A percentile compares a stretch with the other conserved stretches of the same genome.
These are phyloP conservation scores for Tuctoria greenei DNA, from an alignment of 176 grass and related monocot genomes.

Conservation along the genomic window DNA sequence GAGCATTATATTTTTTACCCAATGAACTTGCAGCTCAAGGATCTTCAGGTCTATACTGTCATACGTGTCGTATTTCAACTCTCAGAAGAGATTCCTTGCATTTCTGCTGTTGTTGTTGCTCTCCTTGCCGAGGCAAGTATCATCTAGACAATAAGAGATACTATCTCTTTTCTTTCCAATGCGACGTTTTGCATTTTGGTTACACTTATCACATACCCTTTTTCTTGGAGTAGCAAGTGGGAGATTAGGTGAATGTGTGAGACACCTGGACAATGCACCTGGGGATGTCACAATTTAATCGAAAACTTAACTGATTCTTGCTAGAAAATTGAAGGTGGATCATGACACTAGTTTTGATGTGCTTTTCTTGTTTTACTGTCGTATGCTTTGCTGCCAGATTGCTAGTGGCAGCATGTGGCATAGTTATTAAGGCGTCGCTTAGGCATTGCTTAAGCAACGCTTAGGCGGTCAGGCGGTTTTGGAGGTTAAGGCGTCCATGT, in stretches of 20 bases:
- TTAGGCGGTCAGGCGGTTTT: too few species aligned
- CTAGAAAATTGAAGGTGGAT: conserved; percentile 3
- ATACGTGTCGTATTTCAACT: conserved; percentile 97
- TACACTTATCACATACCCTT: not conserved
- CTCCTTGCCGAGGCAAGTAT: conserved; percentile 80
- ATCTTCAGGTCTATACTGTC: conserved; percentile 90
- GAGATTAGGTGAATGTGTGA: too few species aligned
- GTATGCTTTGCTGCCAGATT: not conserved
- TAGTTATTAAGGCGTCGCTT: too few species aligned
- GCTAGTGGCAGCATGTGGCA: not conserved
- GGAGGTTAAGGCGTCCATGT: too few species aligned
- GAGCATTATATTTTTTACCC: conserved; percentile 14
- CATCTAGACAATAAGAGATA: conserved; percentile 12
- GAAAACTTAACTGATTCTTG: not conserved
- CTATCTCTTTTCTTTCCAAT: conserved; percentile 9
- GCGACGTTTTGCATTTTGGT: not conserved
- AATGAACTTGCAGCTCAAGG: conserved; percentile 68
- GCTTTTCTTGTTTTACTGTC: not conserved
- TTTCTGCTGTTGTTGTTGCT: conserved; percentile 94
- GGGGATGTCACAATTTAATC: too few species aligned
- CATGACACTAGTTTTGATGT: too few species aligned
- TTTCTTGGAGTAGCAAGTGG: too few species aligned
- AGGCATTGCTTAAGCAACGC: too few species aligned
- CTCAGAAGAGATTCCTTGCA: conserved; percentile 92
- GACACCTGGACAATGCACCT: too few species aligned